Conservation (phyloP, 108 stramenopile species). For the Pseudonitzschia pungens region DNA sequence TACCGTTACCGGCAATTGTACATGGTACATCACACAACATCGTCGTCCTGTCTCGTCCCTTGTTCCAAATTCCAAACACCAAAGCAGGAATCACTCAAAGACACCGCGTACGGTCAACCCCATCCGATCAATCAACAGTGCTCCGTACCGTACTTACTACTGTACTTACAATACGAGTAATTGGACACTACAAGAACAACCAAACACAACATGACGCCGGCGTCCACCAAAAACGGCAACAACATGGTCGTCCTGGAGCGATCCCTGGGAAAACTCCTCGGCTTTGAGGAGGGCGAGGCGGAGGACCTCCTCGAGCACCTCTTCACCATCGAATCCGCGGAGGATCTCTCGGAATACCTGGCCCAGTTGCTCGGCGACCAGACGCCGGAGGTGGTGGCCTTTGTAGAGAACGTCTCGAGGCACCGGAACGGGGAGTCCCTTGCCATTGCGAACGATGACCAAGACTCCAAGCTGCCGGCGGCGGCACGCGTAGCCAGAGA, state of each 20-base stretch:
- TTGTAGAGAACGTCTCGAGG: constrained; percentile 41
- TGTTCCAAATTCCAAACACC: no score
- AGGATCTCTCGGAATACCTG: constrained; percentile 53
- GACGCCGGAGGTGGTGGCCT: constrained; percentile 20
- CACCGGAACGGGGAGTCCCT: constrained; percentile 42
- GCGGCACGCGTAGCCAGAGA: no score
- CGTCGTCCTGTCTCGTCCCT: no score
- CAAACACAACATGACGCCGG: no score
- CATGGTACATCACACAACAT: no score
- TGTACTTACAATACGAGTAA: no score
- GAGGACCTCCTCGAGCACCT: constrained; percentile 61
- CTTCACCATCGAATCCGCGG: constrained; percentile 49
- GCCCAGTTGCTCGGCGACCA: constrained; percentile 40
- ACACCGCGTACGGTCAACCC: no score
- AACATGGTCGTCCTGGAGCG: constrained; percentile 5
- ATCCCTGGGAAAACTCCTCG: constrained; percentile 40
- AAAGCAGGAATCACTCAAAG: no score
- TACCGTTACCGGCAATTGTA: no score
- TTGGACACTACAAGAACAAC: no score
- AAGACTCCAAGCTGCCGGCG: constrained; percentile 7
- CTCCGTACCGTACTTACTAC: no score
- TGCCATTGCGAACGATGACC: not conserved
- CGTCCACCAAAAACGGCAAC: not conserved
- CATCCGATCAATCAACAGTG: no score
- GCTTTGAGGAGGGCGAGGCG: constrained; percentile 52